phyloP scores from a whole-genome alignment of 2,329 filamentous ascomycete genomes.

The Karstenula rhodostoma region DNA sequence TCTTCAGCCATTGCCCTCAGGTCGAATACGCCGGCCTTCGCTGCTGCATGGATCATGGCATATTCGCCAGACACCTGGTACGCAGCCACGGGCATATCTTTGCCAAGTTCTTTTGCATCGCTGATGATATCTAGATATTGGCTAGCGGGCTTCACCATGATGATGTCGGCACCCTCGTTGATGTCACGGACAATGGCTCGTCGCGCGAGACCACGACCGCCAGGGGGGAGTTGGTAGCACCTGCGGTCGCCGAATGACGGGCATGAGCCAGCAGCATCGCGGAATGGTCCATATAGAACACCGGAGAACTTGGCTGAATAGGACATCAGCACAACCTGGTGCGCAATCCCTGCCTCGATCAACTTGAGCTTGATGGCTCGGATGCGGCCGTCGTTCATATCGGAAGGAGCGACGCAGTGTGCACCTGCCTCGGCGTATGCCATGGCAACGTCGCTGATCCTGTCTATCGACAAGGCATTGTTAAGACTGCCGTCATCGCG shows the following conservation, averaged over 20 bases:
- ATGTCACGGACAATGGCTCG: conserved; percentile 92
- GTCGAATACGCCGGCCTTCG: conserved; percentile 96
- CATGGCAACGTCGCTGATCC: conserved; percentile 96
- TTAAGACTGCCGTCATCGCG: conserved; percentile 92
- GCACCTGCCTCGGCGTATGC: conserved; percentile 95
- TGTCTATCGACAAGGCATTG: conserved; percentile 91
- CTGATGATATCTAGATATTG: conserved; percentile 98
- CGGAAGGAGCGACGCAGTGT: conserved; percentile 94
- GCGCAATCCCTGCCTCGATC: conserved; percentile 91
- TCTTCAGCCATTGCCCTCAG: conserved; percentile 95
- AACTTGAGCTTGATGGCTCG: conserved; percentile 97
- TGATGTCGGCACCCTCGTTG: conserved; percentile 91
- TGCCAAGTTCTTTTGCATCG: conserved; percentile 92
- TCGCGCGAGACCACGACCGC: conserved; percentile 88
- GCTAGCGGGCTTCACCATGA: conserved; percentile 98
- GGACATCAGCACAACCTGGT: conserved; percentile 93
- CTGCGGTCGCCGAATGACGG: conserved; percentile 93
- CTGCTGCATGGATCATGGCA: conserved; percentile 96
- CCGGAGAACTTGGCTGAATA: conserved; percentile 98
- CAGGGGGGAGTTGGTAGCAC: conserved; percentile 96
- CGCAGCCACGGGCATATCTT: conserved; percentile 89
- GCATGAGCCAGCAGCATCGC: conserved; percentile 89
- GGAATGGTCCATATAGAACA: conserved; percentile 95
- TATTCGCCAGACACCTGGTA: conserved; percentile 98
- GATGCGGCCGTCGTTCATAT: conserved; percentile 99